Evolutionary conservation across 495 filamentous ascomycete species (phyloP).

Genomic region (Jackrogersella minutella): DNA sequence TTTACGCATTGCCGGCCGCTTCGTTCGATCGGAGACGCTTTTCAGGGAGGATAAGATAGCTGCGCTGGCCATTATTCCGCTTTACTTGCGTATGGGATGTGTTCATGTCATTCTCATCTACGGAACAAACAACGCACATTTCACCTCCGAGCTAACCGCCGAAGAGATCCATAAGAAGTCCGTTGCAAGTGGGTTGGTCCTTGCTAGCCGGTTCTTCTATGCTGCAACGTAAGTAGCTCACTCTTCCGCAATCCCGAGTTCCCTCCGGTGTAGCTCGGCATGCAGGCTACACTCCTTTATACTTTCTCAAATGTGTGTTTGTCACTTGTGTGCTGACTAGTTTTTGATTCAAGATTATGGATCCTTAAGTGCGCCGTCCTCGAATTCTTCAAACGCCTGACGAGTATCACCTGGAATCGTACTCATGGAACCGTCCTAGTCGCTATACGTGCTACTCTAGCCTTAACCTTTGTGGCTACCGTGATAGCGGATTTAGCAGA

Average conservation of each 20-base stretch:
- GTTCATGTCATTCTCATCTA: slow-evolving; percentile 84
- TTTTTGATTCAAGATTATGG: slow-evolving; percentile 72
- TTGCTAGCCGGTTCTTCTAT: slow-evolving; percentile 72
- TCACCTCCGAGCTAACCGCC: slow-evolving; percentile 54
- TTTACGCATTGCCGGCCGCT: slow-evolving; percentile 77
- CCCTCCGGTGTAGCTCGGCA: not conserved
- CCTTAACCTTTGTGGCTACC: slow-evolving; percentile 77
- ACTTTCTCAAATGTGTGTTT: not conserved
- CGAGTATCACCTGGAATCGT: slow-evolving; percentile 68
- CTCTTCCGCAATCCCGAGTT: not conserved
- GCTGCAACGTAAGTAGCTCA: slow-evolving; percentile 67
- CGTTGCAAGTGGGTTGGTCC: slow-evolving; percentile 70
- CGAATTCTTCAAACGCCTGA: slow-evolving; percentile 88
- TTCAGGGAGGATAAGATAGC: slow-evolving; percentile 91
- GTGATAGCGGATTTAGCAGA: slow-evolving; percentile 83
- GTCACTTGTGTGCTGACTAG: slow-evolving; percentile 28
- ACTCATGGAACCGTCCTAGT: slow-evolving; percentile 72
- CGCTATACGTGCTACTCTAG: slow-evolving; percentile 76
- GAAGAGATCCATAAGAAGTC: slow-evolving; percentile 58
- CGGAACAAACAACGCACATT: slow-evolving; percentile 85
- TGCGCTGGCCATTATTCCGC: slow-evolving; percentile 78
- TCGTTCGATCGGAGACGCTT: slow-evolving; percentile 78
- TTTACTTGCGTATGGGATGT: slow-evolving; percentile 82
- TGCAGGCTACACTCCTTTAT: not conserved
- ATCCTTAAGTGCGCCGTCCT: slow-evolving; percentile 88